Conservation (phyloP, 2,329 filamentous ascomycete genomes). For the Diaporthe vexans region DNA sequence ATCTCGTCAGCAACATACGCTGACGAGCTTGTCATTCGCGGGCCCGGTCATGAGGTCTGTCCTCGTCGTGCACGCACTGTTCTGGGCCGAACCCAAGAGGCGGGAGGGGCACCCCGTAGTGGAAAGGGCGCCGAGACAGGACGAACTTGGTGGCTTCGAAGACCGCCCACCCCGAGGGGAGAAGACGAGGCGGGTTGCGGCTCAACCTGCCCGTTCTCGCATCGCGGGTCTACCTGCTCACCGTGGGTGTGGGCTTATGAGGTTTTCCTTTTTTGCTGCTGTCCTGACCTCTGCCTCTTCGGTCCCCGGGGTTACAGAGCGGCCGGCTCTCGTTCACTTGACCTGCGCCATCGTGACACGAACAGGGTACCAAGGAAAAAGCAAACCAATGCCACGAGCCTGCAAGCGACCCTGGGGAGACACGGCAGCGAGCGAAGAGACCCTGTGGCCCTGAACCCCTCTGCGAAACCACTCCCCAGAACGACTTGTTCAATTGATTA, state of each 20-base stretch:
- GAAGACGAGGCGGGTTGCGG: slow-evolving; percentile 11
- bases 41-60: neutral
- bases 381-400: slow-evolving; percentile 41
- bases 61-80: neutral
- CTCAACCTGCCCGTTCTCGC: slow-evolving; percentile 33
- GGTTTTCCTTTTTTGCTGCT: neutral
- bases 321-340: slow-evolving; percentile 39
- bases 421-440: slow-evolving; percentile 32
- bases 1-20: neutral
- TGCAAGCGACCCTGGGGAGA: slow-evolving; percentile 39
- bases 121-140: slow-evolving; percentile 28
- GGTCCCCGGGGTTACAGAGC: slow-evolving; percentile 1
- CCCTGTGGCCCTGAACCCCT: slow-evolving; percentile 4
- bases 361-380: slow-evolving; percentile 35
- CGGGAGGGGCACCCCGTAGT: slow-evolving; percentile 7
- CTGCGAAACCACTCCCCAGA: neutral
- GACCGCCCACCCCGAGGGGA: neutral
- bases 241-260: slow-evolving; percentile 11
- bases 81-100: slow-evolving; percentile 8
- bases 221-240: slow-evolving; percentile 6
- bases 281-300: neutral
- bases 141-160: too few relatives aligned
- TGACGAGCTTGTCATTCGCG: neutral
- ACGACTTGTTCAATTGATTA: neutral
- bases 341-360: slow-evolving; percentile 41